Conservation (phyloP, 208 protist genomes). For the Trypanosoma congolense region DNA sequence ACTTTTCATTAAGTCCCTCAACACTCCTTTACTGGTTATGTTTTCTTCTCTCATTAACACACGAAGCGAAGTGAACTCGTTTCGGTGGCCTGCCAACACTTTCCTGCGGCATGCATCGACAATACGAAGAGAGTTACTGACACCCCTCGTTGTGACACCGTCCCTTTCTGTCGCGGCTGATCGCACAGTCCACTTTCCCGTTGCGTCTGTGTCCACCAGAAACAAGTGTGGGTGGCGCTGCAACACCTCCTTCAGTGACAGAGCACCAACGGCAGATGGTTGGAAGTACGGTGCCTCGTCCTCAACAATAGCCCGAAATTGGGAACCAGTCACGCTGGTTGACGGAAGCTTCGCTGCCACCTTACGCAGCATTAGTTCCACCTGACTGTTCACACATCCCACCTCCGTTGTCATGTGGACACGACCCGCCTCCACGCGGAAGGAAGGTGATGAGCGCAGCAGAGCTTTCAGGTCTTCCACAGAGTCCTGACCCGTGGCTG, state of each 20-base stretch:
- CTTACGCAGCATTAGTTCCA: constrained; percentile 23
- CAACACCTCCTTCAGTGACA: constrained; percentile 54
- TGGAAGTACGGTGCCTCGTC: constrained; percentile 53
- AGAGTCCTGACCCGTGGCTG: constrained; percentile 3
- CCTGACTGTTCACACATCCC: neutral
- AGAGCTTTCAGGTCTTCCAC: constrained; percentile 13
- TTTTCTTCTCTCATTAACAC: constrained; percentile 27
- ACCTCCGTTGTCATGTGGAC: constrained; percentile 8
- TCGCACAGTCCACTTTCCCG: constrained; percentile 34
- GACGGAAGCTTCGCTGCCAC: constrained; percentile 42
- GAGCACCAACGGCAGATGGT: constrained; percentile 30
- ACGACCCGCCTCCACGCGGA: constrained; percentile 10
- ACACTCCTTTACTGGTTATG: constrained; percentile 23
- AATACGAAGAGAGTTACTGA: constrained; percentile 6
- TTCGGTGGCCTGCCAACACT: constrained; percentile 9
- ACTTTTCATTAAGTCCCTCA: constrained; percentile 28
- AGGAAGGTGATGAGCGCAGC: constrained; percentile 8
- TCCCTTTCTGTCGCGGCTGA: constrained; percentile 1
- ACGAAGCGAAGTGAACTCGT: constrained; percentile 34
- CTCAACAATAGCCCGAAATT: constrained; percentile 55
- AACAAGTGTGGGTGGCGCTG: constrained; percentile 39
- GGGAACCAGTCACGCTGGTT: constrained; percentile 33
- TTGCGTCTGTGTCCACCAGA: constrained; percentile 22
- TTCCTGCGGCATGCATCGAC: constrained; percentile 15
- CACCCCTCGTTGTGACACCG: neutral